phyloP scores from a whole-genome alignment of 148 eudicot genomes.

The Spergularia bocconei region DNA sequence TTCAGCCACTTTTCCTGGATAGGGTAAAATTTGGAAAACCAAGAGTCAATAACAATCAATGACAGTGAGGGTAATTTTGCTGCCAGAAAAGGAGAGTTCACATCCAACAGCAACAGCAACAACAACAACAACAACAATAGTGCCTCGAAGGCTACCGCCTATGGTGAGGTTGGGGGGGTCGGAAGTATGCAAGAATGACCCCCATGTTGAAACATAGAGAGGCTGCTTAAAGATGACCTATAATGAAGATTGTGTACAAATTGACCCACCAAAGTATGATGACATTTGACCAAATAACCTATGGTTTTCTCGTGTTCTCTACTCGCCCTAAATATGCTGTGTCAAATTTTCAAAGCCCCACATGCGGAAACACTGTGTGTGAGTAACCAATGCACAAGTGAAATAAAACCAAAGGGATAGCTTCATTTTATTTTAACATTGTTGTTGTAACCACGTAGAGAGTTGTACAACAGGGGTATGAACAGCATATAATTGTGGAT shows the following conservation, averaged over 20 bases:
- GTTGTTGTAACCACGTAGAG: background rate
- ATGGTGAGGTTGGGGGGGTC: too few relatives aligned
- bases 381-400: background rate
- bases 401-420: background rate
- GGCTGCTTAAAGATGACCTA: too few relatives aligned
- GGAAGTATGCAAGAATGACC: too few relatives aligned
- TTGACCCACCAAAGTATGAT: background rate
- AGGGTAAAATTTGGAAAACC: background rate
- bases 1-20: constrained; percentile 74
- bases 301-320: too few relatives aligned
- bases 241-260: too few relatives aligned
- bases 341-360: background rate
- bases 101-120: too few relatives aligned
- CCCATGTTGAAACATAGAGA: too few relatives aligned
- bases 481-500: background rate
- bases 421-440: background rate
- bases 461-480: background rate
- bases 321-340: background rate
- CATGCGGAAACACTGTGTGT: background rate
- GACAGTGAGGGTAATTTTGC: background rate
- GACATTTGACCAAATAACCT: background rate
- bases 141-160: too few relatives aligned
- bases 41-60: background rate
- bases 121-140: too few relatives aligned
- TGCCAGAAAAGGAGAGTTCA: background rate